Conservation (phyloP, 2,329 filamentous ascomycete genomes). For the Aspergillus amoenus region DNA sequence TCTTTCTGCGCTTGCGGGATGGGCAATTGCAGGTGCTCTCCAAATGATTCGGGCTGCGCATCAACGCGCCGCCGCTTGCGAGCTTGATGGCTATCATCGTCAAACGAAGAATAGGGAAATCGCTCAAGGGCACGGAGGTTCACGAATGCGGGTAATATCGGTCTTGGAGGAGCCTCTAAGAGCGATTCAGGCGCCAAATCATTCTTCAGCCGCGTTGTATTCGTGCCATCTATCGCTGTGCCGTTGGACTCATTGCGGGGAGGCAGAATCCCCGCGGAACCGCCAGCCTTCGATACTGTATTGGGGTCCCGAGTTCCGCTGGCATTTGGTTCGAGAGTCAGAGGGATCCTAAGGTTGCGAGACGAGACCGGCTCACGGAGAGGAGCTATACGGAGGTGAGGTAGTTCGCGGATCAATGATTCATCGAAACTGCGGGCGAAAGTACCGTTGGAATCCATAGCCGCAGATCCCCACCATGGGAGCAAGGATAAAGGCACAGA, state of each 20-base stretch:
- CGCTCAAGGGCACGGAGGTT: constrained; percentile 49
- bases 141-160: constrained; percentile 47
- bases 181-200: constrained; percentile 31
- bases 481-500: not conserved
- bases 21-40: constrained; percentile 48
- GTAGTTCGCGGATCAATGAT: constrained; percentile 41
- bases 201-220: constrained; percentile 37
- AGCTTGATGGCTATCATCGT: constrained; percentile 34
- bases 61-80: constrained; percentile 48
- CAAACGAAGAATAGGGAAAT: constrained; percentile 42
- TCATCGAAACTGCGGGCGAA: constrained; percentile 41
- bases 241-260: constrained; percentile 37
- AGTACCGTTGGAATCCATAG: constrained; percentile 33
- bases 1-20: constrained; percentile 49
- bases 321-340: constrained; percentile 47
- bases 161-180: constrained; percentile 40
- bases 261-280: constrained; percentile 30
- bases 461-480: constrained; percentile 18
- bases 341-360: constrained; percentile 41
- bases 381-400: constrained; percentile 48
- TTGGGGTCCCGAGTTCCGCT: constrained; percentile 33
- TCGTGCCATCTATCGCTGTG: constrained; percentile 33
- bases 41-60: constrained; percentile 39
- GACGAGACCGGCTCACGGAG: constrained; percentile 47
- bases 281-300: constrained; percentile 26